These are phyloP conservation scores for Xylaria acuta DNA, from an alignment of 495 filamentous ascomycete species.

Conservation along the genomic window DNA sequence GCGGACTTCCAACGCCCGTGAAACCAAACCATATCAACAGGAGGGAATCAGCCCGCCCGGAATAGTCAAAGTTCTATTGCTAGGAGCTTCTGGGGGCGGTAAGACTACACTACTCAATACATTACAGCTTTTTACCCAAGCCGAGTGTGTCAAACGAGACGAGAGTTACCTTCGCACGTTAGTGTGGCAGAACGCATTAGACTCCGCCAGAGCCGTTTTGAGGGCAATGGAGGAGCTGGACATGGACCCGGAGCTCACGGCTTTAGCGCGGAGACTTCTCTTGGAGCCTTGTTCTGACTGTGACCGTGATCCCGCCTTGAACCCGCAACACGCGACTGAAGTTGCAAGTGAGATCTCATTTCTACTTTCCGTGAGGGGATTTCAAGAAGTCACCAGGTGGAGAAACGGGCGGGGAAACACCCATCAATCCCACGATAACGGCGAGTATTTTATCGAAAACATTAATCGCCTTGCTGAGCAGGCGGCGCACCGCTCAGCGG, in stretches of 20 bases:
- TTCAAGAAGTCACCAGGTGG: background rate
- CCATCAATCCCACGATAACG: conserved; percentile 7
- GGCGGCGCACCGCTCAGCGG: background rate
- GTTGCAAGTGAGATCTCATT: background rate
- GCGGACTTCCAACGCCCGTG: conserved; percentile 2
- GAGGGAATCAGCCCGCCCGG: background rate
- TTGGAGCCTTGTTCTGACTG: background rate
- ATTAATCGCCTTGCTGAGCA: conserved; percentile 7
- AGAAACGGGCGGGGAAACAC: background rate
- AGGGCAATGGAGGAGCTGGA: background rate
- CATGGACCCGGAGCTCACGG: background rate
- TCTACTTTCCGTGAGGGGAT: background rate
- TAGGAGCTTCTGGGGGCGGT: conserved; percentile 13
- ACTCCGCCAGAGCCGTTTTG: background rate
- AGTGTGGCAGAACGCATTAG: conserved; percentile 6
- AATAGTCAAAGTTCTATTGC: background rate
- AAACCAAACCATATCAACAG: background rate
- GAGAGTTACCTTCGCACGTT: background rate
- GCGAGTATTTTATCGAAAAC: conserved; percentile 4
- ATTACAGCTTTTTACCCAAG: background rate
- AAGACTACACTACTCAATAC: conserved; percentile 12
- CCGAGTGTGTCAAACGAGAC: background rate
- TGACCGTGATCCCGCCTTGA: conserved; percentile 1
- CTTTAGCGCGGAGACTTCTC: background rate
- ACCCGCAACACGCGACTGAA: background rate